A percentile compares a stretch with the other conserved stretches of the same genome.
Conservation (phyloP, 163 green algal genomes). For the Dunaliella salina region DNA sequence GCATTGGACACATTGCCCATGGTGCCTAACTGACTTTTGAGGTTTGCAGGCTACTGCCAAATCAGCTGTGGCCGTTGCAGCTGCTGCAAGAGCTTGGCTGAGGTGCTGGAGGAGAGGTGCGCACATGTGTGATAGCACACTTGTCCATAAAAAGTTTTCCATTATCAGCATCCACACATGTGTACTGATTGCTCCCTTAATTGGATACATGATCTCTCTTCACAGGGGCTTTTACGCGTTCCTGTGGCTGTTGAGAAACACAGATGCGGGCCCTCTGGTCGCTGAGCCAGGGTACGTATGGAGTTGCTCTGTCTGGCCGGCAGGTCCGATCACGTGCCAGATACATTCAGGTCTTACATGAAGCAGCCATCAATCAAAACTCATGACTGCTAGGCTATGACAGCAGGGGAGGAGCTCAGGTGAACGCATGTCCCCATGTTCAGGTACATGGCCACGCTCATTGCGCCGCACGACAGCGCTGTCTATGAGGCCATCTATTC, state of each 20-base stretch:
- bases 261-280: conserved; percentile 7
- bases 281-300: conserved; percentile 31
- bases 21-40: background rate
- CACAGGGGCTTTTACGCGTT: conserved; percentile 28
- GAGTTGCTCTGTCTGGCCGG: too few species aligned
- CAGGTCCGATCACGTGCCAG: too few species aligned
- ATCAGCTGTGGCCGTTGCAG: conserved; percentile 48
- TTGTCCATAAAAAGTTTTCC: too few species aligned
- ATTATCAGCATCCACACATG: too few species aligned
- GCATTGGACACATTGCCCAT: background rate
- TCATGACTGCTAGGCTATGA: too few species aligned
- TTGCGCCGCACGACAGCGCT: conserved; percentile 49
- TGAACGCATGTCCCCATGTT: too few species aligned
- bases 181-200: too few species aligned
- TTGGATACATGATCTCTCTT: too few species aligned
- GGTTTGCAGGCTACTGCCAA: conserved; percentile 41
- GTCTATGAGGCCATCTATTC: conserved; percentile 31
- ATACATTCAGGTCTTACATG: too few species aligned
- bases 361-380: too few species aligned
- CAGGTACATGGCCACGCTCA: conserved; percentile 42
- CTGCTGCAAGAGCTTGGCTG: conserved; percentile 42
- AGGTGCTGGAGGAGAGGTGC: conserved; percentile 16
- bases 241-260: conserved; percentile 19
- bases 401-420: too few species aligned
- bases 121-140: too few species aligned